Evolutionary conservation across 441 rosid species (phyloP).

Genomic region (Cnidoscolus chayamansa): DNA sequence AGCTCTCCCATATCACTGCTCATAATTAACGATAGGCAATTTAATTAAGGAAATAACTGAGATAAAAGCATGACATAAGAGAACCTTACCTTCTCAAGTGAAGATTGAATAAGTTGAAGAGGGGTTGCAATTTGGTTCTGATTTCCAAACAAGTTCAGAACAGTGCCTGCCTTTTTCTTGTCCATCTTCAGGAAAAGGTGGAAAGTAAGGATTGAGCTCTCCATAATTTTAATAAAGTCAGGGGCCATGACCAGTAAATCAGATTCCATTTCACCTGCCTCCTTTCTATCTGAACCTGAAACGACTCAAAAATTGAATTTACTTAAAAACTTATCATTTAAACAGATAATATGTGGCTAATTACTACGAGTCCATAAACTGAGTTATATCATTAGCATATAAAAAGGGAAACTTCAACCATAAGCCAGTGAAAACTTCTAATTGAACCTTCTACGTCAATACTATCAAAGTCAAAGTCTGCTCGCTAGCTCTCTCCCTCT

Average conservation of each 20-base stretch:
- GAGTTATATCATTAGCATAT: background rate
- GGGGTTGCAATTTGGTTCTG: conserved; percentile 66
- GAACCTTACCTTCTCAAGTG: conserved; percentile 59
- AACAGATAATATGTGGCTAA: background rate
- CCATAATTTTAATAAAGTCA: conserved; percentile 63
- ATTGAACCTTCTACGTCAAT: background rate
- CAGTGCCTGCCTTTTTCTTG: conserved; percentile 53
- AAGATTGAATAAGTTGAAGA: conserved; percentile 69
- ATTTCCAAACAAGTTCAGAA: conserved; percentile 62
- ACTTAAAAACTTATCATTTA: background rate
- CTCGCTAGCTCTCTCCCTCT: background rate
- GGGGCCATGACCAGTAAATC: conserved; percentile 52
- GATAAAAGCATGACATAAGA: background rate
- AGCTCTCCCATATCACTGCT: background rate
- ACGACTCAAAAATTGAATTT: background rate
- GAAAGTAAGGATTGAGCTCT: conserved; percentile 64
- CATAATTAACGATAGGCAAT: background rate
- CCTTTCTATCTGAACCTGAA: conserved; percentile 60
- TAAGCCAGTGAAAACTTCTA: background rate
- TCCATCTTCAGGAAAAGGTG: conserved; percentile 75
- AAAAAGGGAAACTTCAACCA: background rate
- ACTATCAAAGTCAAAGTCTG: background rate
- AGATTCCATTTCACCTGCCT: conserved; percentile 51
- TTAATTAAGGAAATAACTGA: background rate
- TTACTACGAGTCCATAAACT: background rate